Evolutionary conservation across 2,329 filamentous ascomycete species (phyloP).

Genomic region (Fusarium sp.): DNA sequence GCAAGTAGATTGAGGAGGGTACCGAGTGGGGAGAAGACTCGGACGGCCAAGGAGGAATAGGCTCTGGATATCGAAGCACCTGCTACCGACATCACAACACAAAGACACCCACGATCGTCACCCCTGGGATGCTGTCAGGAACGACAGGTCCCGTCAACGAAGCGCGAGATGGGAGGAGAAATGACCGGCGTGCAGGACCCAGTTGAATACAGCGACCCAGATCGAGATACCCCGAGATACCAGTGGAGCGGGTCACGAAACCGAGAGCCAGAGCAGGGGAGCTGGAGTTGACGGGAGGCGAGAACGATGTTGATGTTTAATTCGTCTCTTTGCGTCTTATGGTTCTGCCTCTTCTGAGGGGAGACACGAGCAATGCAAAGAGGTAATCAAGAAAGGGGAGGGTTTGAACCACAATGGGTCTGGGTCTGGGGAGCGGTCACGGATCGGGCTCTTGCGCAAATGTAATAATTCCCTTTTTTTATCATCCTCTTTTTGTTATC

Average conservation of each 20-base stretch:
- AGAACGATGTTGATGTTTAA: conserved; percentile 39
- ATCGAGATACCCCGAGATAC: conserved; percentile 45
- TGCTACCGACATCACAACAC: conserved; percentile 32
- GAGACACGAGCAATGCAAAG: conserved; percentile 29
- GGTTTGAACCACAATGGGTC: conserved; percentile 47
- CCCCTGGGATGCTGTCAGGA: conserved; percentile 22
- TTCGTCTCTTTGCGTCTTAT: conserved; percentile 37
- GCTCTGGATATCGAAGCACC: conserved; percentile 40
- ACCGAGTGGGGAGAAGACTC: conserved; percentile 36
- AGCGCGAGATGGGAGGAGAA: conserved; percentile 27
- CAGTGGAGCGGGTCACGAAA: conserved; percentile 41
- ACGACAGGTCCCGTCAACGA: conserved; percentile 26
- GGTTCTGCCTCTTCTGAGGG: conserved; percentile 21
- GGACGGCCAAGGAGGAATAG: conserved; percentile 24
- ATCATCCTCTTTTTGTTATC: conserved; percentile 47
- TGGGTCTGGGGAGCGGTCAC: conserved; percentile 38
- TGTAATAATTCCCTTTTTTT: conserved; percentile 62
- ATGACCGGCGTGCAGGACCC: conserved; percentile 30
- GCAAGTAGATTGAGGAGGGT: conserved; percentile 34
- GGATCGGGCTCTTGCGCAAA: conserved; percentile 54
- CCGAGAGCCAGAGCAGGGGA: conserved; percentile 34
- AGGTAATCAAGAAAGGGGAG: conserved; percentile 33
- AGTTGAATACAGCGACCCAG: conserved; percentile 38
- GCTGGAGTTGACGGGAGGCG: conserved; percentile 30
- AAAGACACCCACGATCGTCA: conserved; percentile 28